Base-by-base conservation (phyloP, 257 asterid genomes). In the Osmanthus fragrans region DNA sequence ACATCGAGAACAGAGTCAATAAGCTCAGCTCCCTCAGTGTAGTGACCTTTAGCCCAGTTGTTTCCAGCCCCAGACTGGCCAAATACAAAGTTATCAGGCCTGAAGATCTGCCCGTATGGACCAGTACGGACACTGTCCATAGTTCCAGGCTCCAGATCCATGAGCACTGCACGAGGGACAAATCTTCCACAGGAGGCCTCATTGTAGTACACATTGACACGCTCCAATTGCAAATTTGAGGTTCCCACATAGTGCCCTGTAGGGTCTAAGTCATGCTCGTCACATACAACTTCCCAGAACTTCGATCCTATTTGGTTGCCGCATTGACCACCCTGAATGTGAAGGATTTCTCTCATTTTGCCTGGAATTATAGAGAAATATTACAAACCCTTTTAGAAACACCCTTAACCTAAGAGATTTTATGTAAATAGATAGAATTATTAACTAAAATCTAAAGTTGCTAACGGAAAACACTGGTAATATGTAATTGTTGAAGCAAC, bases 81-180 rank as follows among this genome's bases (percentile, higher is more conserved):
- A 18, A 91, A 91, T n/a, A 91, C 92, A 63, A 91, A 91, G 86
- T 91, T 89, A 75, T 89, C 95, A 0, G 97, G 97, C 87, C 97
- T 88, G 83, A 91, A 91, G 79, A 91, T 91, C 92, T 91, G 97
- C 12, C 95, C 95, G 32, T 80, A 91, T 16, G 94, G 96, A 67
- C 97, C 94, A 76, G 96, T 91, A 32, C 97, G 90, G 21, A 92
- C 97, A 82, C 96, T 90, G 87, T 92, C 97, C 97, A 92, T 92
- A 51, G 97, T 92, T 47, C 97, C 97, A 32, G 97, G 97, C 80
- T 92, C 97, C 79, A 92, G 93, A 83, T 92, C 97, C 97, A 92
- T 92, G 73, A 92, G 97, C 84, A 92, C 97, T 11, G 97, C 97
- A 76, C 97, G 96, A 74, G 97, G 97, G 64, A 92, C 97, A 82